phyloP scores from a whole-genome alignment of 78 protist species.

The Chrysochromulina parva region DNA sequence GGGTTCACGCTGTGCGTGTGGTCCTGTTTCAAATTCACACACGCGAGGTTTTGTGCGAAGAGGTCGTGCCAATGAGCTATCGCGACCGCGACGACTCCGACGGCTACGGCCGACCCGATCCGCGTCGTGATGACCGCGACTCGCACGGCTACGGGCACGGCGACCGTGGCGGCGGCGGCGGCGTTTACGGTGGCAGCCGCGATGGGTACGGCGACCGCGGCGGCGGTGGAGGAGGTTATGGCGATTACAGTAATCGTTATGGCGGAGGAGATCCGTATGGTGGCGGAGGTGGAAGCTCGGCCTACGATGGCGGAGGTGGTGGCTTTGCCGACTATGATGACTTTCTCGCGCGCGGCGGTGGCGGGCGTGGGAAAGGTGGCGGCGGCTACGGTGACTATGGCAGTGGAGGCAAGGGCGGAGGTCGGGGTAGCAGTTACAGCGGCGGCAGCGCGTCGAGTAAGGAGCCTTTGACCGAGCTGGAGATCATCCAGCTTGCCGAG shows the following conservation, averaged over 20 bases:
- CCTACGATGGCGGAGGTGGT: no score
- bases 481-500: neutral
- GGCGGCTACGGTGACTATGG: neutral
- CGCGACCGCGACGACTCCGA: no score
- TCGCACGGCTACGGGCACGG: no score
- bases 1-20: no score
- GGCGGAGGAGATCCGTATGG: no score
- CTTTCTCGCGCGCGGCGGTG: neutral
- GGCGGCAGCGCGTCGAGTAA: neutral
- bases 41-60: no score
- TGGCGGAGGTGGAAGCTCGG: no score
- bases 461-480: neutral
- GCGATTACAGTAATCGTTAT: neutral
- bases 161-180: conserved; percentile 2
- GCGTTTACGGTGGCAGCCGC: neutral
- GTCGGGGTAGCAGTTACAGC: neutral
- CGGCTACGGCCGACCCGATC: no score
- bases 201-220: neutral
- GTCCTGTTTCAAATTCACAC: no score
- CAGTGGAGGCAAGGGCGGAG: neutral
- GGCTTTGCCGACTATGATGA: no score
- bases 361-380: neutral
- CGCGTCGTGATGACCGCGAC: no score
- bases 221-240: neutral
- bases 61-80: no score